Conservation (phyloP, 2,329 filamentous ascomycete genomes). For the Pseudogymnoascus sp. region DNA sequence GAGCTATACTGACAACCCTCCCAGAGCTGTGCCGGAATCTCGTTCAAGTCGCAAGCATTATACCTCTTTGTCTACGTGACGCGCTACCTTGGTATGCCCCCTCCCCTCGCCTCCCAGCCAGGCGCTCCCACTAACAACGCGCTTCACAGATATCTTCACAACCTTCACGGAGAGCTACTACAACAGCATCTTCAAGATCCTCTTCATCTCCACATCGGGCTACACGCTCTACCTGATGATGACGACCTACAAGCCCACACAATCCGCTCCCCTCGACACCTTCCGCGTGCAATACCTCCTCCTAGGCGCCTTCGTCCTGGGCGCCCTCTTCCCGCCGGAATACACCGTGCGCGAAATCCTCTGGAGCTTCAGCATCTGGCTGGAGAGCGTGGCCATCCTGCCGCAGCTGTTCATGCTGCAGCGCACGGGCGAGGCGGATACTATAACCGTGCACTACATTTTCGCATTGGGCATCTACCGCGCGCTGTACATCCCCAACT, state of each 20-base stretch:
- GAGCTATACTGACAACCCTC: conserved; percentile 19
- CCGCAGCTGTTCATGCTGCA: conserved; percentile 98
- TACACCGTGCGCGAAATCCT: conserved; percentile 80
- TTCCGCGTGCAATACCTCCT: conserved; percentile 95
- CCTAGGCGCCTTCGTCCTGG: conserved; percentile 69
- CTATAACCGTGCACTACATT: conserved; percentile 97
- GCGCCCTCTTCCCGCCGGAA: conserved; percentile 74
- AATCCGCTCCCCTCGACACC: conserved; percentile 93
- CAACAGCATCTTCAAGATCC: conserved; percentile 91
- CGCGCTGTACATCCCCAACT: conserved; percentile 96
- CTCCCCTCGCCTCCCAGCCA: background rate
- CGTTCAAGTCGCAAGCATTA: conserved; percentile 95
- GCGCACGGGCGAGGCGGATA: conserved; percentile 93
- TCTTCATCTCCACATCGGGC: conserved; percentile 82
- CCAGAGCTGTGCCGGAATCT: conserved; percentile 96
- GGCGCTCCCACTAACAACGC: background rate
- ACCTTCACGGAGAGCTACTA: conserved; percentile 66
- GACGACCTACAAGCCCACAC: conserved; percentile 92
- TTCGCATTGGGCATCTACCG: conserved; percentile 89
- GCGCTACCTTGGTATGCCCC: conserved; percentile 69
- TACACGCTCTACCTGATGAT: conserved; percentile 99
- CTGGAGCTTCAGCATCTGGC: conserved; percentile 98
- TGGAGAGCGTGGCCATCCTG: conserved; percentile 92
- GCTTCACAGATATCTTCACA: conserved; percentile 68
- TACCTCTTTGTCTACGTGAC: conserved; percentile 93